Evolutionary conservation across 1,284 basidiomycete genomes (phyloP).

Genomic region (Tylopilus orsonianus): DNA sequence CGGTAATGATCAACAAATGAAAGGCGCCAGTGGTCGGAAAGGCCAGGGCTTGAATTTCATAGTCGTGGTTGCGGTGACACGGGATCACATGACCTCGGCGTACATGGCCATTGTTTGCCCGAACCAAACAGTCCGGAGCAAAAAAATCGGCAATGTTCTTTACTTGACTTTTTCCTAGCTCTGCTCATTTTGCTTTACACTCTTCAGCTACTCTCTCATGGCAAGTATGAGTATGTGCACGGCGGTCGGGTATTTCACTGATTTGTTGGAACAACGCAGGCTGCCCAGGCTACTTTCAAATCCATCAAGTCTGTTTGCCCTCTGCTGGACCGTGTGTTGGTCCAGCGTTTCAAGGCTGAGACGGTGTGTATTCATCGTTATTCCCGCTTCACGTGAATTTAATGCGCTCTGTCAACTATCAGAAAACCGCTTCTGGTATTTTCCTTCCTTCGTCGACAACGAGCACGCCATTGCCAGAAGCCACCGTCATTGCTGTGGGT

Average conservation of each 20-base stretch:
- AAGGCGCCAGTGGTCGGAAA: too few relatives aligned
- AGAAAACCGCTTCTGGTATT: constrained; percentile 95
- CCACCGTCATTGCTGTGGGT: constrained; percentile 93
- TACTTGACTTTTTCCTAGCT: constrained; percentile 20
- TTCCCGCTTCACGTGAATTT: not conserved
- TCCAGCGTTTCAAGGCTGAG: constrained; percentile 95
- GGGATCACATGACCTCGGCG: constrained; percentile 23
- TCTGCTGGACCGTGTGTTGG: constrained; percentile 93
- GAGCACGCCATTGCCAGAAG: constrained; percentile 86
- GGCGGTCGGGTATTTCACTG: not conserved
- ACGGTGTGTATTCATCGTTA: constrained; percentile 54
- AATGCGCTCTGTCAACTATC: not conserved
- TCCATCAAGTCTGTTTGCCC: constrained; percentile 91
- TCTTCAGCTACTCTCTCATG: constrained; percentile 21
- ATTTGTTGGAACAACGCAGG: constrained; percentile 37
- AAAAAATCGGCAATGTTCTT: constrained; percentile 23
- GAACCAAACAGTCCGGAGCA: constrained; percentile 22
- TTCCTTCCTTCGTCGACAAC: constrained; percentile 92
- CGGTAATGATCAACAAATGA: not conserved
- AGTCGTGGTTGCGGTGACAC: too few relatives aligned
- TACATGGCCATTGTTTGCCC: constrained; percentile 19
- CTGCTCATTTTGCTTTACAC: constrained; percentile 21
- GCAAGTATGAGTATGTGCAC: constrained; percentile 16
- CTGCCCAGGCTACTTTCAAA: constrained; percentile 86
- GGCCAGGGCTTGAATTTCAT: too few relatives aligned